These are phyloP conservation scores for Penicillium mononematosum DNA, from an alignment of 495 filamentous ascomycete genomes.

Conservation along the genomic window DNA sequence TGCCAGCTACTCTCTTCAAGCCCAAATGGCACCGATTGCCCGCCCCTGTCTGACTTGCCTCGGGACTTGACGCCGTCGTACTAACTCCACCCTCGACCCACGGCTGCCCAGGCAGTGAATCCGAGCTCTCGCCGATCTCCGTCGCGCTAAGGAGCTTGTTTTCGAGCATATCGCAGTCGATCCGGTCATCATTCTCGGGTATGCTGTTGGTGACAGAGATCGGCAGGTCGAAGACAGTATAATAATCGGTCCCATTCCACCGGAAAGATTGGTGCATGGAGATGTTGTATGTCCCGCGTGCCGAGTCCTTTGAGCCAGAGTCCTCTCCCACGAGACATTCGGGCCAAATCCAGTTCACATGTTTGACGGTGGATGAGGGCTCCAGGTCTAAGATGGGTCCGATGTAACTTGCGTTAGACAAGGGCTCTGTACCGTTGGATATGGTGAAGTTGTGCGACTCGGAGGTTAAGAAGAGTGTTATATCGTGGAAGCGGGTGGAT, in stretches of 20 bases:
- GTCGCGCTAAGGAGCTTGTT: conserved; percentile 18
- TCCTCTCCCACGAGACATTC: conserved; percentile 62
- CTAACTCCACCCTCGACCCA: conserved; percentile 17
- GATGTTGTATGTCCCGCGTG: conserved; percentile 52
- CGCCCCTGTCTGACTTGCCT: conserved; percentile 4
- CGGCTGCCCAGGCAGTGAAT: conserved; percentile 22
- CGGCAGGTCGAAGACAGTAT: conserved; percentile 67
- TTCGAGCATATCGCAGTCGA: conserved; percentile 22
- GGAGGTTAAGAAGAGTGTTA: conserved; percentile 66
- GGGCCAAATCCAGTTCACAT: conserved; percentile 68
- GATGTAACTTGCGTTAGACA: conserved; percentile 51
- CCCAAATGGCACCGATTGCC: neutral
- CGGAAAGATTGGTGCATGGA: conserved; percentile 68
- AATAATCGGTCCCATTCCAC: conserved; percentile 58
- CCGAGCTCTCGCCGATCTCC: conserved; percentile 19
- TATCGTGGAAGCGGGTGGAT: conserved; percentile 56
- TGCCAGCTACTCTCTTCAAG: neutral
- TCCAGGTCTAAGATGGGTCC: conserved; percentile 62
- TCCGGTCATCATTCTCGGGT: conserved; percentile 17
- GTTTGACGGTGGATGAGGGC: conserved; percentile 63
- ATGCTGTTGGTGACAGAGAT: conserved; percentile 67
- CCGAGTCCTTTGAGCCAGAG: conserved; percentile 23
- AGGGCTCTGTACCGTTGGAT: conserved; percentile 56
- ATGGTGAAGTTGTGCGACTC: conserved; percentile 66
- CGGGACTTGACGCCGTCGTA: conserved; percentile 11